Base-by-base conservation (phyloP, 179 eudicot genomes). In the Beta lomatogona region DNA sequence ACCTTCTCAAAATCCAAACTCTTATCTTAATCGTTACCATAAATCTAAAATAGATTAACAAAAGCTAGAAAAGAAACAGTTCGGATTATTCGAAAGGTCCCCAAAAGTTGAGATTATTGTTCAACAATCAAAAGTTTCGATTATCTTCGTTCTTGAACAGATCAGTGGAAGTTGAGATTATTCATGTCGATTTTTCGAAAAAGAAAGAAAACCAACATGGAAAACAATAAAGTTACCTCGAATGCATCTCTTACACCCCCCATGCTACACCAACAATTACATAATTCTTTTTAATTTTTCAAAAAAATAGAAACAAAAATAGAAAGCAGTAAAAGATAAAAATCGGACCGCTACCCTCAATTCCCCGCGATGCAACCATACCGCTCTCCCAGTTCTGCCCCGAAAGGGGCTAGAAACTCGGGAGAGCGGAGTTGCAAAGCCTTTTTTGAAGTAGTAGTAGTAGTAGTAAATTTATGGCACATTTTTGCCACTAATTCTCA, bases 341-440 rank as follows among this genome's bases (percentile, higher is more conserved):
- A 78, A 71, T 92, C 97, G 97, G 97, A 91, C 97, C 97, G 97
- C 87, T 90, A 88, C 94, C 93, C 91, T 89, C 94, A 89, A 90
- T 91, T 91, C 93, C 97, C 97, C 97, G 89, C 93, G 70, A 90
- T 90, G 93, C 94, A 91, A 92, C 86, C 83, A 82, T 88, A 71
- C 72, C 89, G 88, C 83, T 89, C 92, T 92, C 89, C 88, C 89
- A 73, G 82, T 88, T 92, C 88, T 91, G 85, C 87, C 81, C 86
- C 75, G 75, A 48, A 12, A 4, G 45, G 57, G 50, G 85, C 81
- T 84, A 86, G 90, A 92, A 85, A 67, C 73, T 88, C 88, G 54
- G 89, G 92, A 89, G 93, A 88, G 89, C 89, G 79, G 85, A 89
- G 88, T 86, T 87, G 94, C 97, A 89, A 84, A 79, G 92, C 91